Conservation (phyloP, 345 rosid genomes). For the Firmiana major region DNA sequence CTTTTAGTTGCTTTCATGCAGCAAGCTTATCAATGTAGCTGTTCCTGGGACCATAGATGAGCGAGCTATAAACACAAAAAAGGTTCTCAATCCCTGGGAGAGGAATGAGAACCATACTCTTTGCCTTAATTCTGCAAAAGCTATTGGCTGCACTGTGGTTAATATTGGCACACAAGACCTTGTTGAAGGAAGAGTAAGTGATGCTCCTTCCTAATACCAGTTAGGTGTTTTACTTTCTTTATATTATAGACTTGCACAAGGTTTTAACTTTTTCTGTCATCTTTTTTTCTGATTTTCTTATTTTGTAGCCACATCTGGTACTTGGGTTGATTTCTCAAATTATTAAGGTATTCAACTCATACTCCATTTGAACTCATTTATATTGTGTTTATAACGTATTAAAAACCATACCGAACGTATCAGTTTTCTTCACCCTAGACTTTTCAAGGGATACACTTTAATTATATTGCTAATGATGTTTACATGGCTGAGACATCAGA, state of each 20-base stretch:
- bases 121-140: slow-evolving; percentile 96
- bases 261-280: slow-evolving; percentile 15
- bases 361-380: neutral
- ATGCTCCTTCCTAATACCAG: neutral
- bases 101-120: slow-evolving; percentile 98
- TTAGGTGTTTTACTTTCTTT: neutral
- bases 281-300: slow-evolving; percentile 9
- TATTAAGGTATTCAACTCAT: slow-evolving; percentile 62
- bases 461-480: slow-evolving; percentile 12
- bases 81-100: slow-evolving; percentile 87
- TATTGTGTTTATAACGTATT: neutral
- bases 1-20: slow-evolving; percentile 37
- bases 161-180: slow-evolving; percentile 95
- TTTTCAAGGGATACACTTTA: neutral
- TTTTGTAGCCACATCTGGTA: slow-evolving; percentile 76
- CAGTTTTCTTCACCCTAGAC: neutral
- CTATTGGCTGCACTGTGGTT: slow-evolving; percentile 97
- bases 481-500: slow-evolving; percentile 35
- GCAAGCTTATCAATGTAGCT: slow-evolving; percentile 95
- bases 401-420: neutral
- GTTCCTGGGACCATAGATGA: slow-evolving; percentile 99
- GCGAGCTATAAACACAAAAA: slow-evolving; percentile 90
- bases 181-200: slow-evolving; percentile 89
- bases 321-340: slow-evolving; percentile 98
- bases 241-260: slow-evolving; percentile 7